Conservation (phyloP, 176 grass and related monocot species). For the Thalia dealbata region DNA sequence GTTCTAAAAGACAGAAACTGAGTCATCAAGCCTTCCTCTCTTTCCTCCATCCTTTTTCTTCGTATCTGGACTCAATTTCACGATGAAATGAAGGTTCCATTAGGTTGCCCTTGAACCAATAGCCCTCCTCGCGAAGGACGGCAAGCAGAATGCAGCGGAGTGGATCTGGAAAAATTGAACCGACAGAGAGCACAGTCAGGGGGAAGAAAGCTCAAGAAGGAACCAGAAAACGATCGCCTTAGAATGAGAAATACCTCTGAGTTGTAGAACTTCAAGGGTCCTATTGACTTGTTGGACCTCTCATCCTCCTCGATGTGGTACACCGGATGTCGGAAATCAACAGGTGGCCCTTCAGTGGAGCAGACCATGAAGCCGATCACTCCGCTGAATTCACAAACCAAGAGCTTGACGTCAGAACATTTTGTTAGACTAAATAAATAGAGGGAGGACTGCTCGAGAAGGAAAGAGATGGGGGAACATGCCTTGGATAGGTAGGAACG, state of each 20-base stretch:
- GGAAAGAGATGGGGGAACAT: slow-evolving; percentile 1
- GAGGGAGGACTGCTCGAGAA: background rate
- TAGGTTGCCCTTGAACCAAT: slow-evolving; percentile 44
- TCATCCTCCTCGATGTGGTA: slow-evolving; percentile 64
- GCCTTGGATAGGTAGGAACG: slow-evolving; percentile 96
- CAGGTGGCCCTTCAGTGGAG: slow-evolving; percentile 61
- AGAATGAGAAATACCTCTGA: slow-evolving; percentile 43
- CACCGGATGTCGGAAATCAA: slow-evolving; percentile 77
- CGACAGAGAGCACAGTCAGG: background rate
- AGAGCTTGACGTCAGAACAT: background rate
- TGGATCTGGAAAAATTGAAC: slow-evolving; percentile 46
- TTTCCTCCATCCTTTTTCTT: background rate
- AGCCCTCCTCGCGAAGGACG: slow-evolving; percentile 76
- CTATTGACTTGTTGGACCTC: slow-evolving; percentile 50
- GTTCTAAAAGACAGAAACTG: background rate
- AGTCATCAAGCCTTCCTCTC: background rate
- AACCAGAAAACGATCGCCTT: background rate
- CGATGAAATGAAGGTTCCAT: background rate
- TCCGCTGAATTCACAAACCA: slow-evolving; percentile 39
- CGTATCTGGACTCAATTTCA: background rate
- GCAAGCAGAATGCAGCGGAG: slow-evolving; percentile 80
- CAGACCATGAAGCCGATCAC: slow-evolving; percentile 98
- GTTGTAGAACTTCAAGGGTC: slow-evolving; percentile 91
- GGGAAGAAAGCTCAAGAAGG: background rate
- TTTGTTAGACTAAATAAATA: background rate